Conservation (phyloP, 345 rosid species). For the Citrus inodora region DNA sequence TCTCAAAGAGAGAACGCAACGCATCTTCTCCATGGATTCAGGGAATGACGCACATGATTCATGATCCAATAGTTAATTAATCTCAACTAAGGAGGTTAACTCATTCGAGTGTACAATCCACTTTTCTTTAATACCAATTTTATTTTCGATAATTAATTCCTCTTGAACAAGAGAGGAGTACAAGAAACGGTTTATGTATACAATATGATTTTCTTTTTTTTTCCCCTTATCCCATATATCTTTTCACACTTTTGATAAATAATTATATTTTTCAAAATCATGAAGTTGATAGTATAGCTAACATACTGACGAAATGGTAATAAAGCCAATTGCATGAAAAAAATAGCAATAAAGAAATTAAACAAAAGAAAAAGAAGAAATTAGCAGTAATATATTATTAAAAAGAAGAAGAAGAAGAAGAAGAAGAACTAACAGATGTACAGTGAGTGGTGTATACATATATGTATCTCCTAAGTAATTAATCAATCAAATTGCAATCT, state of each 20-base stretch:
- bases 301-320: not conserved
- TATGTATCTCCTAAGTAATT: too few species aligned
- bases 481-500: conserved; percentile 5
- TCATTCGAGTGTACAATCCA: conserved; percentile 2
- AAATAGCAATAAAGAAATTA: too few species aligned
- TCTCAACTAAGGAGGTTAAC: not conserved
- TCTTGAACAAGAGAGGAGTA: not conserved
- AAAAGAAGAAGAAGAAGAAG: too few species aligned
- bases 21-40: conserved; percentile 45
- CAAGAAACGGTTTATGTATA: not conserved
- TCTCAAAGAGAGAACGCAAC: conserved; percentile 17
- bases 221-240: not conserved
- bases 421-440: too few species aligned
- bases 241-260: not conserved
- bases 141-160: not conserved
- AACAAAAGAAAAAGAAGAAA: not conserved
- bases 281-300: not conserved
- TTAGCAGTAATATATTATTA: conserved; percentile 10
- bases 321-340: not conserved
- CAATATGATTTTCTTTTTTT: not conserved
- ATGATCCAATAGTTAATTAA: not conserved
- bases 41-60: conserved; percentile 53
- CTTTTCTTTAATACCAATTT: not conserved
- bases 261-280: not conserved
- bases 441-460: too few species aligned